Conservation (phyloP, 2,329 filamentous ascomycete genomes). For the Clonostachys byssicola region DNA sequence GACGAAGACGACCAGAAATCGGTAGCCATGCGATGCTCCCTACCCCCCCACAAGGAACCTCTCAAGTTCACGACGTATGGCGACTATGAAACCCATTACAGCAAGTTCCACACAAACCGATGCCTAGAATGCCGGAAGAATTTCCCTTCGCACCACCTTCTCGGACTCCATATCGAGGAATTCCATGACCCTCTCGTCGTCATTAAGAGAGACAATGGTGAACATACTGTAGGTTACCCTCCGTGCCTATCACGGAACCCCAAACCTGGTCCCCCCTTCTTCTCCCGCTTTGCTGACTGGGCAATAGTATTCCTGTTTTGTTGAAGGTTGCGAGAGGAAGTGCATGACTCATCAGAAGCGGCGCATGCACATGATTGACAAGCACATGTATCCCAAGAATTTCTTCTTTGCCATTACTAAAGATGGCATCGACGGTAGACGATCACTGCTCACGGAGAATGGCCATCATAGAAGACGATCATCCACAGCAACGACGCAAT, state of each 20-base stretch:
- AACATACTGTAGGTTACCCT: constrained; percentile 67
- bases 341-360: constrained; percentile 83
- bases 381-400: constrained; percentile 84
- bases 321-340: constrained; percentile 81
- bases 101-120: constrained; percentile 74
- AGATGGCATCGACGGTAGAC: constrained; percentile 81
- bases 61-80: constrained; percentile 70
- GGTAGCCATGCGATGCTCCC: constrained; percentile 68
- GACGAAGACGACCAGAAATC: constrained; percentile 19
- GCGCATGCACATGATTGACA: constrained; percentile 85
- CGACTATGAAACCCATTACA: constrained; percentile 86
- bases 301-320: constrained; percentile 76
- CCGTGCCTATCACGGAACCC: neutral
- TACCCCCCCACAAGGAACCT: constrained; percentile 73
- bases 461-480: constrained; percentile 39
- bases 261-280: neutral
- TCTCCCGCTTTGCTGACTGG: neutral
- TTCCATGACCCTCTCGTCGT: constrained; percentile 80
- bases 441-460: constrained; percentile 68
- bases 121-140: constrained; percentile 84
- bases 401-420: constrained; percentile 88
- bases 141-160: constrained; percentile 77
- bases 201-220: constrained; percentile 70
- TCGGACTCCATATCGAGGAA: constrained; percentile 84
- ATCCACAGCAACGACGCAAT: constrained; percentile 25